These are phyloP conservation scores for Sphenostylis stenocarpa DNA, from an alignment of 306 rosid genomes.

Conservation along the genomic window DNA sequence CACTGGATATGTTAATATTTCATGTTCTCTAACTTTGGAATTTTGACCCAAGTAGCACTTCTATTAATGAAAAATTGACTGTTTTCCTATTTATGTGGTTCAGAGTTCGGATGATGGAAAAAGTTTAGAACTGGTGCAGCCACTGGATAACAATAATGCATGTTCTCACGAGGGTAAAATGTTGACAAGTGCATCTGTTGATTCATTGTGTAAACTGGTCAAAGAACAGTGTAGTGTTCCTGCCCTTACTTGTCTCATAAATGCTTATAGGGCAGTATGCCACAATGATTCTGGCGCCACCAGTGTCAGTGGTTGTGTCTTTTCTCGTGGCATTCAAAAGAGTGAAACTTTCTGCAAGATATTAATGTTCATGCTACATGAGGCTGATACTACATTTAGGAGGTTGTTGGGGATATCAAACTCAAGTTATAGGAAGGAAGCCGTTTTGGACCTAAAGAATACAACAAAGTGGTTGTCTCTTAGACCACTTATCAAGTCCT, in stretches of 20 bases:
- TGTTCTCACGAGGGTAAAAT: constrained; percentile 36
- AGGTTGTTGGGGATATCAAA: constrained; percentile 57
- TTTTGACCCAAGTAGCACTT: constrained; percentile 8
- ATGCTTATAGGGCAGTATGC: constrained; percentile 78
- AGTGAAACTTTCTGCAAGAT: constrained; percentile 62
- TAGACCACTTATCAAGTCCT: constrained; percentile 70
- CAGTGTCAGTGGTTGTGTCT: constrained; percentile 35
- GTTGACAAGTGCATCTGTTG: constrained; percentile 52
- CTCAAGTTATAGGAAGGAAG: constrained; percentile 60
- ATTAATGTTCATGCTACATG: constrained; percentile 61
- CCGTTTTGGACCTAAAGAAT: constrained; percentile 62
- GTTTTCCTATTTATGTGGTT: not conserved
- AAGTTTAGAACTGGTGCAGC: constrained; percentile 34
- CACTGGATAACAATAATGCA: constrained; percentile 30
- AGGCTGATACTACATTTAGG: constrained; percentile 74
- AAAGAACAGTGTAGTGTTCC: constrained; percentile 55
- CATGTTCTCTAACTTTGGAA: not conserved
- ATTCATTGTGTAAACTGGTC: constrained; percentile 60
- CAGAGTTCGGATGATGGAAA: constrained; percentile 70
- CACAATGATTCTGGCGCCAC: constrained; percentile 56
- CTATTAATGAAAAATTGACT: constrained; percentile 13
- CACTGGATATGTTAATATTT: not conserved
- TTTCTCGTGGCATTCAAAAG: constrained; percentile 47
- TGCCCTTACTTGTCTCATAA: constrained; percentile 66
- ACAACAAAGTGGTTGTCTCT: constrained; percentile 61